Conservation (phyloP, 83 land plant species). For the Picea abies region DNA sequence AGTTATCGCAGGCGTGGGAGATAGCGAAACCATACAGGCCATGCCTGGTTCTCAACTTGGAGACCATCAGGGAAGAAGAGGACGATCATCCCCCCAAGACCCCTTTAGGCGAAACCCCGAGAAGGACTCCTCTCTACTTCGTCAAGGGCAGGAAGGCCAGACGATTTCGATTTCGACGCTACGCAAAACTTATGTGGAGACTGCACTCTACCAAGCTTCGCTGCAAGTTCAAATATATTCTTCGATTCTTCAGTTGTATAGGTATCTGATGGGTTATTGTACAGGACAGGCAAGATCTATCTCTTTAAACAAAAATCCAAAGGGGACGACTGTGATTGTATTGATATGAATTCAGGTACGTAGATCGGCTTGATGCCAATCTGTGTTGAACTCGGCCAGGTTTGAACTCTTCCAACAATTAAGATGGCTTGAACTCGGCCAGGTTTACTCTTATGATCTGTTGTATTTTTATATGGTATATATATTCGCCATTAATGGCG, state of each 20-base stretch:
- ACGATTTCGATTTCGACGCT: neutral
- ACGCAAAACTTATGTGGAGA: neutral
- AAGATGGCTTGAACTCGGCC: too few species aligned
- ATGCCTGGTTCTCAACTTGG: neutral
- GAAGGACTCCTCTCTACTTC: neutral
- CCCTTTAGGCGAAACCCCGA: neutral
- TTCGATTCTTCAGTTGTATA: neutral
- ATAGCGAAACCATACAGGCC: conserved; percentile 3
- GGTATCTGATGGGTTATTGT: too few species aligned
- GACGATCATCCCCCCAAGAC: neutral
- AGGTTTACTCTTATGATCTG: too few species aligned
- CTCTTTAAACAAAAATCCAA: too few species aligned
- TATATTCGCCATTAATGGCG: too few species aligned
- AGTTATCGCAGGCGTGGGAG: neutral
- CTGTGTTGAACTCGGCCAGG: too few species aligned
- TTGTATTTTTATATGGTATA: too few species aligned
- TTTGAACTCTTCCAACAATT: too few species aligned
- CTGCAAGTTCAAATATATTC: neutral
- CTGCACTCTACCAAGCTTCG: neutral
- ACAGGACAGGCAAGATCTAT: too few species aligned
- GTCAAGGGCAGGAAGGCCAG: neutral
- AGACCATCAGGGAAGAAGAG: conserved; percentile 2
- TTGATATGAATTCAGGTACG: too few species aligned
- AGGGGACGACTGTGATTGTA: too few species aligned
- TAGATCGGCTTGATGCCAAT: too few species aligned